A percentile compares a stretch with the other conserved stretches of the same genome.
Conservation (phyloP, 2,329 filamentous ascomycete species). For the Dendrostoma leiphaemia region DNA sequence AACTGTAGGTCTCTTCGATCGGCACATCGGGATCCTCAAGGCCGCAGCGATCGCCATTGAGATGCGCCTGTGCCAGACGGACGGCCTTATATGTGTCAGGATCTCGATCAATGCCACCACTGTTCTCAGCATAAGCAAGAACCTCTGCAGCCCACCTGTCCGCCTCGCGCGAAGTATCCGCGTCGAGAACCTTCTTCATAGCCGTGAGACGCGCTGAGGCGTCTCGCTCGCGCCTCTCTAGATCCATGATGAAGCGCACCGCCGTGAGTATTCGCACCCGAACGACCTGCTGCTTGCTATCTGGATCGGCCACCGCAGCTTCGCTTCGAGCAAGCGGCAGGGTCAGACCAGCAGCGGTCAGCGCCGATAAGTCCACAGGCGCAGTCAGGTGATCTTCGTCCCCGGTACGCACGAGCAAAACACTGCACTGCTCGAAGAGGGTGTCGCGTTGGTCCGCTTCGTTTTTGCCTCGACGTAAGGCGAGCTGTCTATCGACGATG, state of each 20-base stretch:
- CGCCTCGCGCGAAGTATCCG: not conserved
- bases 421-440: not conserved
- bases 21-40: not conserved
- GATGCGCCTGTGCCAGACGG: not conserved
- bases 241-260: slow-evolving; percentile 2
- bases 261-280: not conserved
- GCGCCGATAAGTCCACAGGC: not conserved
- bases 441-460: not conserved
- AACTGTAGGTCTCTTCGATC: slow-evolving; percentile 29
- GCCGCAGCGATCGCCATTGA: not conserved
- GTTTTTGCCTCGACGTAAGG: not conserved
- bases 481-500: not conserved
- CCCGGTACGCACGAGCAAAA: not conserved
- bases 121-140: not conserved
- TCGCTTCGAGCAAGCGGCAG: slow-evolving; percentile 1
- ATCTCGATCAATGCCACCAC: not conserved
- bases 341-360: slow-evolving; percentile 1
- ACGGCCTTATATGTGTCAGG: not conserved
- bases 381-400: not conserved
- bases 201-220: slow-evolving; percentile 4
- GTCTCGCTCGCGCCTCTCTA: not conserved
- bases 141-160: not conserved
- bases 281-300: not conserved
- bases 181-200: slow-evolving; percentile 1
- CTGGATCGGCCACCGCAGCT: not conserved